These are phyloP conservation scores for Carex parvula DNA, from an alignment of 176 grass and related monocot species.

Conservation along the genomic window DNA sequence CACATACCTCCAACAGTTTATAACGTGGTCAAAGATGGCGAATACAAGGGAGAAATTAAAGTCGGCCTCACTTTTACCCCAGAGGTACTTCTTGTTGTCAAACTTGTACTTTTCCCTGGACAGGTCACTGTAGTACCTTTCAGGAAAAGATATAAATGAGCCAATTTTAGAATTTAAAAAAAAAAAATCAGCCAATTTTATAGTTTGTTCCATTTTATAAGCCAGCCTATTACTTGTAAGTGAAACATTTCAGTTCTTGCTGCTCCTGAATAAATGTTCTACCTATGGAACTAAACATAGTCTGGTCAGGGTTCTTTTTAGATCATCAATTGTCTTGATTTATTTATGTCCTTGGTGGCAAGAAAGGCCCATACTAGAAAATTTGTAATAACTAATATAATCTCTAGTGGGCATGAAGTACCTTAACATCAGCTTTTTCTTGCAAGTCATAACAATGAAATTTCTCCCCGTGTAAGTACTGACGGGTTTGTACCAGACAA, in stretches of 20 bases:
- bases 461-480: not conserved
- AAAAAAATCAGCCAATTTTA: not conserved
- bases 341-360: not conserved
- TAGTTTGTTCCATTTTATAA: not conserved
- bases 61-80: conserved; percentile 82
- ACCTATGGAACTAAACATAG: not conserved
- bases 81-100: conserved; percentile 9
- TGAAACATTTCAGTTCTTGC: not conserved
- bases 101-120: not conserved
- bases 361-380: not conserved
- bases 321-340: not conserved
- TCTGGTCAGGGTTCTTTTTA: too few species aligned
- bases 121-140: not conserved
- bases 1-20: conserved; percentile 51
- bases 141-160: not conserved
- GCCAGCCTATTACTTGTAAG: not conserved
- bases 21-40: conserved; percentile 64
- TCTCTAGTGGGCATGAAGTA: not conserved
- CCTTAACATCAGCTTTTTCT: not conserved
- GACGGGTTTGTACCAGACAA: not conserved
- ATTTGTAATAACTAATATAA: not conserved
- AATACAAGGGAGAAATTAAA: conserved; percentile 75
- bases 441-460: not conserved
- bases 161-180: not conserved
- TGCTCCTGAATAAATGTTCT: not conserved